phyloP scores from a whole-genome alignment of 2,329 filamentous ascomycete genomes.

The Erysiphe pulchra region DNA sequence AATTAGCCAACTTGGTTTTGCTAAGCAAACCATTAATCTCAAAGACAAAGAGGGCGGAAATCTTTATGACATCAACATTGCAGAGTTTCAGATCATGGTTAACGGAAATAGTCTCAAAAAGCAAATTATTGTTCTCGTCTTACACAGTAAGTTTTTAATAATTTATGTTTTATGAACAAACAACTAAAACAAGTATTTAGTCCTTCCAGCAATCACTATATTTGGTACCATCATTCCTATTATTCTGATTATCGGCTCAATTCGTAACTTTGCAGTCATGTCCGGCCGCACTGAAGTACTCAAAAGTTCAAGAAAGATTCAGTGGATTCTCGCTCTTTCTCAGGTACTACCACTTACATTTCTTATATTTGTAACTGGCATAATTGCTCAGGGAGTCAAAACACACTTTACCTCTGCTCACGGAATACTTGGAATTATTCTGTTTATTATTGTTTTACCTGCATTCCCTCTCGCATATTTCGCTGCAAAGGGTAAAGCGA shows the following conservation, averaged over 20 bases:
- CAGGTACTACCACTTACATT: conserved; percentile 1
- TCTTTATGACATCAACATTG: neutral
- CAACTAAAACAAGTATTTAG: neutral
- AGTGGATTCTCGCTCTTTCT: neutral
- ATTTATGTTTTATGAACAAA: neutral
- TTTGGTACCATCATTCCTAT: conserved; percentile 1
- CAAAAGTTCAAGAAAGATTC: conserved; percentile 1
- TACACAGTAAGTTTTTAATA: conserved; percentile 1
- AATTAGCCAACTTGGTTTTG: too few species aligned
- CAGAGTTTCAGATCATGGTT: neutral
- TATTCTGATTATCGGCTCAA: conserved; percentile 1
- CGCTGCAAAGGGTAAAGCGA: neutral
- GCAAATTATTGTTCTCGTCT: conserved; percentile 1
- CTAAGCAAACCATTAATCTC: too few species aligned
- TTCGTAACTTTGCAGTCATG: conserved; percentile 1
- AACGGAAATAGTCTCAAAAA: neutral
- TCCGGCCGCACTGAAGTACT: conserved; percentile 1
- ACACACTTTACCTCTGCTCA: conserved; percentile 2
- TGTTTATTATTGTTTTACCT: neutral
- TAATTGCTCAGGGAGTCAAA: conserved; percentile 1
- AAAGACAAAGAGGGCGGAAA: neutral
- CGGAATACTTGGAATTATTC: conserved; percentile 1
- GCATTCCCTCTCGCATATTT: neutral
- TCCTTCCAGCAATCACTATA: conserved; percentile 1
- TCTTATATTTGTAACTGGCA: conserved; percentile 1